These are phyloP conservation scores for Beauveria sp. DNA, from an alignment of 2,329 filamentous ascomycete species.

Conservation along the genomic window DNA sequence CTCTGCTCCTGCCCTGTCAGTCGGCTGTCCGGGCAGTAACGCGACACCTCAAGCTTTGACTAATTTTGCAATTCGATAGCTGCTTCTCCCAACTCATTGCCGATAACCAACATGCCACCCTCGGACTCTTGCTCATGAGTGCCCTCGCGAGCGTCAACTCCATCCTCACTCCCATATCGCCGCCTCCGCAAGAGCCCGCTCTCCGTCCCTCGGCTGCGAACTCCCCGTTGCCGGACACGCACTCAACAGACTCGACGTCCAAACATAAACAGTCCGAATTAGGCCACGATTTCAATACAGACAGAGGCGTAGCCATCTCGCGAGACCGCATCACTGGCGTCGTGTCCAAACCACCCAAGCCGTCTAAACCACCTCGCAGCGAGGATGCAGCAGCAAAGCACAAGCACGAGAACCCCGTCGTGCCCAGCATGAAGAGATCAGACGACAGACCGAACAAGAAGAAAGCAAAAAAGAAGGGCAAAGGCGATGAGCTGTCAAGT, in stretches of 20 bases:
- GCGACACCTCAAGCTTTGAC: background rate
- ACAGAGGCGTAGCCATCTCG: slow-evolving; percentile 24
- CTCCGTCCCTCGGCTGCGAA: background rate
- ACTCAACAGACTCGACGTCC: background rate
- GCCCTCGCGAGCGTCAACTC: slow-evolving; percentile 52
- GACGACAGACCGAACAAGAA: slow-evolving; percentile 28
- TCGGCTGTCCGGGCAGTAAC: background rate
- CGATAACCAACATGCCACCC: slow-evolving; percentile 63
- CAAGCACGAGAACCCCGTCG: slow-evolving; percentile 28
- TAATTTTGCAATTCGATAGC: slow-evolving; percentile 24
- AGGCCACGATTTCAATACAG: slow-evolving; percentile 11
- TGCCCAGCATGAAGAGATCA: slow-evolving; percentile 4
- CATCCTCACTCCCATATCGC: slow-evolving; percentile 31
- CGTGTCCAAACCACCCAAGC: background rate
- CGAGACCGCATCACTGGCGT: slow-evolving; percentile 13
- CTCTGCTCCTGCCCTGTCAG: too few species aligned
- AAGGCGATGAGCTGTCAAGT: slow-evolving; percentile 62
- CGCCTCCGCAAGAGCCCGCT: slow-evolving; percentile 9
- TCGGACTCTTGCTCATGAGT: slow-evolving; percentile 63
- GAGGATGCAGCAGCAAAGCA: background rate
- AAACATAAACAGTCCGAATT: background rate
- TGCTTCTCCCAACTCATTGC: slow-evolving; percentile 63
- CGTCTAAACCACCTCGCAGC: background rate
- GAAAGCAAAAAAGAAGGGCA: slow-evolving; percentile 49
- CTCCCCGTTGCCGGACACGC: background rate